Conservation (phyloP, 2,329 filamentous ascomycete genomes). For the Cladorrhinum sp. region DNA sequence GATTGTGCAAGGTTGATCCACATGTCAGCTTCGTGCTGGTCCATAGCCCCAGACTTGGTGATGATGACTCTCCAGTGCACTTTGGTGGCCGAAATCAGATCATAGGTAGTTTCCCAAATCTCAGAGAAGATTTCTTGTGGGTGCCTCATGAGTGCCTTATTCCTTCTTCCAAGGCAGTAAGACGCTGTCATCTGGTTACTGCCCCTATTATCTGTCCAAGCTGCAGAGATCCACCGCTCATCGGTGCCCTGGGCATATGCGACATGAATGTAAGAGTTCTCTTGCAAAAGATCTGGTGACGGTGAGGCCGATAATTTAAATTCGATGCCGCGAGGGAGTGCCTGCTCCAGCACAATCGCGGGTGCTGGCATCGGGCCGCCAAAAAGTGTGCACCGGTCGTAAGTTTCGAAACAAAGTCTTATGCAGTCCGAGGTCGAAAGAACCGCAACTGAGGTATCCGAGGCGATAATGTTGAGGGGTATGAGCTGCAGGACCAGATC, state of each 20-base stretch:
- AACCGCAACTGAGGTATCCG: conserved; percentile 59
- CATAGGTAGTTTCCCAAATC: conserved; percentile 74
- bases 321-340: conserved; percentile 67
- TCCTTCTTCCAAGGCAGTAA: conserved; percentile 66
- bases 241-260: conserved; percentile 75
- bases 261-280: conserved; percentile 77
- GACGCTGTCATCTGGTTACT: conserved; percentile 69
- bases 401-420: conserved; percentile 68
- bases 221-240: conserved; percentile 72
- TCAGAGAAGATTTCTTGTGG: conserved; percentile 67
- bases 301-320: conserved; percentile 69
- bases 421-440: conserved; percentile 58
- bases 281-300: conserved; percentile 69
- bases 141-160: conserved; percentile 46
- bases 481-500: conserved; percentile 78
- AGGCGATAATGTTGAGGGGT: conserved; percentile 65
- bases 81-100: conserved; percentile 66
- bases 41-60: conserved; percentile 67
- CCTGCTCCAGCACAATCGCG: conserved; percentile 68
- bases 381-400: conserved; percentile 67
- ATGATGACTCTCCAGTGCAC: conserved; percentile 77
- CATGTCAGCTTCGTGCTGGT: conserved; percentile 59
- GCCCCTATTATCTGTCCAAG: conserved; percentile 78
- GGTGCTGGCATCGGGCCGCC: conserved; percentile 60
- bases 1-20: conserved; percentile 56